These are phyloP conservation scores for Scenedesmus sp. DNA, from an alignment of 163 green algal species.

Conservation along the genomic window DNA sequence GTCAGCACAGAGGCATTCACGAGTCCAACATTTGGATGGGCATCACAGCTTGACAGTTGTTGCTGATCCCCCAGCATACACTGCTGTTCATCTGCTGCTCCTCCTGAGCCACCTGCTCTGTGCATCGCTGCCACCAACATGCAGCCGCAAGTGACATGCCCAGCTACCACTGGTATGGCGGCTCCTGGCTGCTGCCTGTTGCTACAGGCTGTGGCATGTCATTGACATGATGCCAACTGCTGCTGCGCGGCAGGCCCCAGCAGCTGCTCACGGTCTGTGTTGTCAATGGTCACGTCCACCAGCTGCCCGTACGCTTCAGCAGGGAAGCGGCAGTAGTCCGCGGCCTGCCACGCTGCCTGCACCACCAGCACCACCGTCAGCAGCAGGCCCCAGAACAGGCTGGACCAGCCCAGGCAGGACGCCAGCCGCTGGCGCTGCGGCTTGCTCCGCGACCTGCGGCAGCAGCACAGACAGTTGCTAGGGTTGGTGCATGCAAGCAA, in stretches of 20 bases:
- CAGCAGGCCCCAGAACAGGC: not conserved
- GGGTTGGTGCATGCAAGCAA: not conserved
- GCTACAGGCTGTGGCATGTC: too few species aligned
- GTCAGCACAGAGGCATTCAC: not conserved
- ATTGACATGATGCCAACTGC: not conserved
- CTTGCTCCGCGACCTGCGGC: not conserved
- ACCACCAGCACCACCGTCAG: conserved; percentile 3
- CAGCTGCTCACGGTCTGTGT: conserved; percentile 19
- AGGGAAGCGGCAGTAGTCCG: not conserved
- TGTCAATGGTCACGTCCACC: not conserved
- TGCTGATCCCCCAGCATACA: too few species aligned
- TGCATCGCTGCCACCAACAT: too few species aligned
- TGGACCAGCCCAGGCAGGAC: conserved; percentile 20
- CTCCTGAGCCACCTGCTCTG: too few species aligned
- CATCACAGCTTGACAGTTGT: too few species aligned
- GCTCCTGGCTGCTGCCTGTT: too few species aligned
- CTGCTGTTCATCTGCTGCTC: too few species aligned
- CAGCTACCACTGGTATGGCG: too few species aligned
- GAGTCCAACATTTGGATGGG: too few species aligned
- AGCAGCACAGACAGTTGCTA: not conserved
- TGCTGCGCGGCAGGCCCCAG: not conserved
- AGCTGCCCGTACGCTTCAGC: not conserved
- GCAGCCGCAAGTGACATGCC: too few species aligned
- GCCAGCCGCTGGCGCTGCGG: not conserved
- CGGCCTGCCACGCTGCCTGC: conserved; percentile 32